Conservation (phyloP, 2,329 filamentous ascomycete genomes). For the Endoconidiophora laricicola region DNA sequence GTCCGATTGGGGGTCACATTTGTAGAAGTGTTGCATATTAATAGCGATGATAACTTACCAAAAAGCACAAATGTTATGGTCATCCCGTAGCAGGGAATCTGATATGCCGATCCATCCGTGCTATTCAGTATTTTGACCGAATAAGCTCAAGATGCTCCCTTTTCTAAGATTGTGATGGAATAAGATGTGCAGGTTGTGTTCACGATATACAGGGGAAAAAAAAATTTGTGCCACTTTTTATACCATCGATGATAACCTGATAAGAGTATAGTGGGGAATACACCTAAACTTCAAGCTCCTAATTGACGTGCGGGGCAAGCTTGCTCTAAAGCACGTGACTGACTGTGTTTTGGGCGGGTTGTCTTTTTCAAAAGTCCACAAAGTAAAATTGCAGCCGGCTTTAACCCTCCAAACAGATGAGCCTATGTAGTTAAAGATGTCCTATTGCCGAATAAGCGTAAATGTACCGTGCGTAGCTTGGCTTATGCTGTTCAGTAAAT, state of each 20-base stretch:
- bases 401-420: too few species aligned
- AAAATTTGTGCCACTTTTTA: not conserved
- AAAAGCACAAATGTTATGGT: constrained; percentile 1
- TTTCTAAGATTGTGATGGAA: too few species aligned
- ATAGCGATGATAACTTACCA: constrained; percentile 1
- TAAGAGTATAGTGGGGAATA: not conserved
- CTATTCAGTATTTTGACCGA: constrained; percentile 6
- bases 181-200: too few species aligned
- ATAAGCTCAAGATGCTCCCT: constrained; percentile 1
- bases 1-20: not conserved
- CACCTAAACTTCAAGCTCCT: too few species aligned
- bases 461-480: too few species aligned
- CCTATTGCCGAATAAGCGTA: too few species aligned
- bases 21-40: not conserved
- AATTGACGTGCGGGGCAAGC: not conserved
- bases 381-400: too few species aligned
- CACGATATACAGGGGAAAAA: too few species aligned
- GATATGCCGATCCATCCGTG: constrained; percentile 7
- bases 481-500: not conserved
- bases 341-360: too few species aligned
- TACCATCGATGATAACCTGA: not conserved
- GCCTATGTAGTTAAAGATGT: too few species aligned
- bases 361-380: too few species aligned
- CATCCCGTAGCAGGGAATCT: constrained; percentile 12
- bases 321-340: not conserved